Evolutionary conservation across 495 filamentous ascomycete genomes (phyloP).

Genomic region (Aspergillus campestris): DNA sequence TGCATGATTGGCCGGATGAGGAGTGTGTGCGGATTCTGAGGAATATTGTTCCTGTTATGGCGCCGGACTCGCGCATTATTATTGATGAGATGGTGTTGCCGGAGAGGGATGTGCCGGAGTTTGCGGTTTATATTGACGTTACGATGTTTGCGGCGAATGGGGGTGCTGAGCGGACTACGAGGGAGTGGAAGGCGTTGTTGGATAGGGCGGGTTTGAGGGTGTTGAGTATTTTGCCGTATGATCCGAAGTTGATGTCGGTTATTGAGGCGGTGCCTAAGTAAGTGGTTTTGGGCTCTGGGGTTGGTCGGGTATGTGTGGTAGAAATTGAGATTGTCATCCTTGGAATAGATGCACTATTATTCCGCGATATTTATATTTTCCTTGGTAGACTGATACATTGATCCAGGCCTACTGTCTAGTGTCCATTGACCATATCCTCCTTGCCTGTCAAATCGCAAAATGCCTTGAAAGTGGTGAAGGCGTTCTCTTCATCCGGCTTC

Average conservation of each 20-base stretch:
- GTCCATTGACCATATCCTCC: slow-evolving; percentile 35
- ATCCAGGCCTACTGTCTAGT: slow-evolving; percentile 8
- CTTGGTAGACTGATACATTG: no score
- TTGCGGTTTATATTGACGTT: slow-evolving; percentile 25
- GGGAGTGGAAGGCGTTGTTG: slow-evolving; percentile 34
- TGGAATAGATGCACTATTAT: slow-evolving; percentile 6
- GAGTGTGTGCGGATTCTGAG: slow-evolving; percentile 23
- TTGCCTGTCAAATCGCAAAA: slow-evolving; percentile 77
- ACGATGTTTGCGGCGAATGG: slow-evolving; percentile 28
- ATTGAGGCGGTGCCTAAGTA: slow-evolving; percentile 1
- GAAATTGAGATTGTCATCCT: slow-evolving; percentile 1
- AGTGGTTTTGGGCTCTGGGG: no score
- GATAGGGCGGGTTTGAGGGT: slow-evolving; percentile 32
- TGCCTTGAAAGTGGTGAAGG: slow-evolving; percentile 85
- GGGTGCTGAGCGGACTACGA: slow-evolving; percentile 24
- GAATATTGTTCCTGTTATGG: slow-evolving; percentile 25
- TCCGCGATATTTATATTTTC: no score
- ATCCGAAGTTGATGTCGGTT: slow-evolving; percentile 15
- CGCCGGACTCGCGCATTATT: slow-evolving; percentile 25
- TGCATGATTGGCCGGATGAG: slow-evolving; percentile 33
- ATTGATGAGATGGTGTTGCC: slow-evolving; percentile 35
- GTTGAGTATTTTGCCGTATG: slow-evolving; percentile 31
- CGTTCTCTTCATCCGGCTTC: slow-evolving; percentile 40
- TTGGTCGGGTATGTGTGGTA: no score
- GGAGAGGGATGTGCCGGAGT: slow-evolving; percentile 21